Conservation (phyloP, 2,329 filamentous ascomycete species). For the Verticillium dahliae region DNA sequence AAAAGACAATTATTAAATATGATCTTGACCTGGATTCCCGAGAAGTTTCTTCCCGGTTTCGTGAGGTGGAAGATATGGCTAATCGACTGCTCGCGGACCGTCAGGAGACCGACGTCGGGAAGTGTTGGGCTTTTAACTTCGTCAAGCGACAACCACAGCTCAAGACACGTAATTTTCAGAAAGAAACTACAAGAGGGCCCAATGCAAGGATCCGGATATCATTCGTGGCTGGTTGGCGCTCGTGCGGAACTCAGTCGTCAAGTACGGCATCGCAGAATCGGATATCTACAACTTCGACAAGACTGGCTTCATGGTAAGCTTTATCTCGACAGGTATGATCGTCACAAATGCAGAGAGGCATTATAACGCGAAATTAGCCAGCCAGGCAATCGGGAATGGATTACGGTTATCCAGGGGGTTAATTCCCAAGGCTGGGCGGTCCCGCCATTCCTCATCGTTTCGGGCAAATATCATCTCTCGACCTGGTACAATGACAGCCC, state of each 20-base stretch:
- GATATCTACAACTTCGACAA: conserved; percentile 20
- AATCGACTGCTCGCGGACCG: conserved; percentile 14
- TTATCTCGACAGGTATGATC: conserved; percentile 17
- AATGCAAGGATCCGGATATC: conserved; percentile 15
- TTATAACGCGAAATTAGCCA: conserved; percentile 13
- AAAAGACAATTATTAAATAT: not conserved
- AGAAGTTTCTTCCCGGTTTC: conserved; percentile 1
- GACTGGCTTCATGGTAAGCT: conserved; percentile 23
- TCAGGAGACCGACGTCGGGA: conserved; percentile 13
- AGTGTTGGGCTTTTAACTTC: conserved; percentile 18
- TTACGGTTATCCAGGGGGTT: conserved; percentile 15
- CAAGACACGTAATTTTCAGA: conserved; percentile 13
- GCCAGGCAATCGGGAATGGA: conserved; percentile 20
- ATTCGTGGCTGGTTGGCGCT: conserved; percentile 15
- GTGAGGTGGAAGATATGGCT: conserved; percentile 17
- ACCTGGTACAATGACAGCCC: conserved; percentile 12
- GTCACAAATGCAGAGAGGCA: conserved; percentile 16
- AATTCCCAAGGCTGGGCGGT: conserved; percentile 6
- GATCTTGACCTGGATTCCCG: not conserved
- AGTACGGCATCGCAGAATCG: conserved; percentile 13
- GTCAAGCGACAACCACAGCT: conserved; percentile 17
- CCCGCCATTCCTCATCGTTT: conserved; percentile 9
- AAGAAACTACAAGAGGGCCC: conserved; percentile 16
- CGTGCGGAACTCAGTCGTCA: conserved; percentile 7
- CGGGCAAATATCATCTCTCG: conserved; percentile 9